These are phyloP conservation scores for Diaporthe caulivora DNA, from an alignment of 2,329 filamentous ascomycete species.

Conservation along the genomic window DNA sequence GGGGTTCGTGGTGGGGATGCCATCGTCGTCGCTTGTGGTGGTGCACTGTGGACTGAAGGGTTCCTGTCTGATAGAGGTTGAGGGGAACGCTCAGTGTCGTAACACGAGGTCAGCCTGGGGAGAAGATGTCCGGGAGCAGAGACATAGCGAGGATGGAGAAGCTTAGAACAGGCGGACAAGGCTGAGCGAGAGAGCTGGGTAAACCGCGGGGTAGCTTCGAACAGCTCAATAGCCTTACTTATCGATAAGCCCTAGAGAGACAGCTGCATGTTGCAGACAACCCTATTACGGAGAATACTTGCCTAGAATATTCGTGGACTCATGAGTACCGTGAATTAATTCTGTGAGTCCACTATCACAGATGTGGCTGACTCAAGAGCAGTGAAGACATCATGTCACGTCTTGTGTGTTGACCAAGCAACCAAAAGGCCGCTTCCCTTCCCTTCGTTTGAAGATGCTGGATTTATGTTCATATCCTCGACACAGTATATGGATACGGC, in stretches of 20 bases:
- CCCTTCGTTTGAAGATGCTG: slow-evolving; percentile 8
- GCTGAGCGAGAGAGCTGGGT: neutral
- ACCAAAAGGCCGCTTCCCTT: neutral
- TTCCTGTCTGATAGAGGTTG: neutral
- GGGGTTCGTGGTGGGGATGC: slow-evolving; percentile 30
- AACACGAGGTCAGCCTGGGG: neutral
- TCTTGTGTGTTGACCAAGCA: neutral
- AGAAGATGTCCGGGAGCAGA: neutral
- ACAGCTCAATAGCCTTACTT: slow-evolving; percentile 6
- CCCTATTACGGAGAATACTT: neutral
- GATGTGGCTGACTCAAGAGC: too few species aligned
- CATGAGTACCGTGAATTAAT: neutral
- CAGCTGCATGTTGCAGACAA: neutral
- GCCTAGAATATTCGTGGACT: neutral
- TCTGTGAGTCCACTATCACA: too few species aligned
- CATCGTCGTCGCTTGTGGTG: slow-evolving; percentile 7
- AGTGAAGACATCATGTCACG: too few species aligned
- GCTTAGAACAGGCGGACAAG: neutral
- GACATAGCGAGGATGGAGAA: neutral
- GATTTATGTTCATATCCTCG: slow-evolving; percentile 36
- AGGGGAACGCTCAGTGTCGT: neutral
- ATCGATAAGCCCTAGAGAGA: slow-evolving; percentile 20
- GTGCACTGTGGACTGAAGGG: neutral
- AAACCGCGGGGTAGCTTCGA: slow-evolving; percentile 15
- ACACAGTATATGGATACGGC: slow-evolving; percentile 34